Base-by-base conservation (phyloP, 2,329 filamentous ascomycete genomes). In the Arthrinium puccinioides region DNA sequence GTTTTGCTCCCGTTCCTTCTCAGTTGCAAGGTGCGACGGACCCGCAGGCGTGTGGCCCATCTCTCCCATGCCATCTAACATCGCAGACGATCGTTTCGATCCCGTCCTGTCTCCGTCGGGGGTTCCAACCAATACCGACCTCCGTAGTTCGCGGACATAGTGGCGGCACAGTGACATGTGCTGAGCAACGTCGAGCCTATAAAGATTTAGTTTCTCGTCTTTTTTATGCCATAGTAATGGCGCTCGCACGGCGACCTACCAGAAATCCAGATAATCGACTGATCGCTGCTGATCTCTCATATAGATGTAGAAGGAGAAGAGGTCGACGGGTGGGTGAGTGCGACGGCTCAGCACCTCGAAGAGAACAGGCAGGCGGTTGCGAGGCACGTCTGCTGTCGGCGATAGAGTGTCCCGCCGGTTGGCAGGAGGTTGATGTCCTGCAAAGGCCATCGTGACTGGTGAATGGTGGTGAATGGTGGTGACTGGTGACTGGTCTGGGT, bases 301-400 rank as follows among this genome's bases (percentile, higher is more conserved):
- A 66, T 95, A 98, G 53, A 98, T 98, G 66, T 98, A 98, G 69
- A 98, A 98, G 2, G 89, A 96, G 63, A 95, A 98, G 9, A 98
- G 72, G 56, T 98, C 94, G 40, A 98, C 90, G 0, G 92, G 92
- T 33, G 94, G 87, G 15, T 94, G 74, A n/a, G 92, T 98, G 46
- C 88, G 82, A 49, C 94, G 81, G 58, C 87, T 95, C 43, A 98
- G 70, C 39, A 98, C 92, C 64, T 98, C 94, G 58, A 94, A 96
- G 36, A 98, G 77, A 2, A 88, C 96, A 32, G 92, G 92, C 41
- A 98, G 76, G 47, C 92, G 78, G 59, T 94, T 94, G 54, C 92
- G 82, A 48, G 65, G 63, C 46, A 76, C 57, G 48, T 82, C 78
- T 32, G 76, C 75, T 44, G 70, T 62, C 32, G 74, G 74, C 30